These are phyloP conservation scores for Cytospora schulzeri DNA, from an alignment of 2,329 filamentous ascomycete genomes.

Conservation along the genomic window DNA sequence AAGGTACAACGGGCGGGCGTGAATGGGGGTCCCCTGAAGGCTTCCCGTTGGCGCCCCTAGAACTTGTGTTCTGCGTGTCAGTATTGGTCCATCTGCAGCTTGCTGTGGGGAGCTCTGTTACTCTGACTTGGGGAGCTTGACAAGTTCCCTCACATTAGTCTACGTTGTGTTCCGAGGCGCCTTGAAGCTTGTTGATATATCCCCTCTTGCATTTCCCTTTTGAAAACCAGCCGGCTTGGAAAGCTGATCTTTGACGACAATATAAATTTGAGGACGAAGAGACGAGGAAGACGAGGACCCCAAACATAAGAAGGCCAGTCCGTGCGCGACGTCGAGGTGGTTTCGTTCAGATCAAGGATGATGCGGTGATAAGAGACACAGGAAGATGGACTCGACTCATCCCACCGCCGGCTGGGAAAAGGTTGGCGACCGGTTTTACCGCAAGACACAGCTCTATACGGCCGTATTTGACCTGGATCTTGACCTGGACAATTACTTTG, in stretches of 20 bases:
- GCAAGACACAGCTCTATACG: constrained; percentile 91
- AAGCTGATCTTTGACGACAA: background rate
- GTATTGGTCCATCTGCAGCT: background rate
- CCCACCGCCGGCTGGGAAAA: constrained; percentile 91
- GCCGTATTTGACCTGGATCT: constrained; percentile 90
- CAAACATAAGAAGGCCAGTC: background rate
- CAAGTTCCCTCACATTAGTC: background rate
- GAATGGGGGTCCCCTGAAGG: background rate
- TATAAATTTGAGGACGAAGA: background rate
- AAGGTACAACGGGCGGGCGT: no score
- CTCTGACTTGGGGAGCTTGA: background rate
- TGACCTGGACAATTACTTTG: constrained; percentile 91
- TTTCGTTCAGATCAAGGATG: constrained; percentile 8
- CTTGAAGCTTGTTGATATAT: background rate
- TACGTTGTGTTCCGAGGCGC: background rate
- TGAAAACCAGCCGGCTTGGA: background rate
- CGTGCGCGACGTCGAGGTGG: background rate
- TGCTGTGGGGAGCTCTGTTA: background rate
- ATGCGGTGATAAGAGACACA: constrained; percentile 39
- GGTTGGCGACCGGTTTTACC: constrained; percentile 91
- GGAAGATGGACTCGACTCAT: constrained; percentile 59
- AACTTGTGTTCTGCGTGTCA: background rate
- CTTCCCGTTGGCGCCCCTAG: background rate
- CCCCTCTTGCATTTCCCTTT: background rate
- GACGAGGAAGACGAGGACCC: background rate